phyloP scores from a whole-genome alignment of 768 basidiomycete species.

The Lactarius evosmus region DNA sequence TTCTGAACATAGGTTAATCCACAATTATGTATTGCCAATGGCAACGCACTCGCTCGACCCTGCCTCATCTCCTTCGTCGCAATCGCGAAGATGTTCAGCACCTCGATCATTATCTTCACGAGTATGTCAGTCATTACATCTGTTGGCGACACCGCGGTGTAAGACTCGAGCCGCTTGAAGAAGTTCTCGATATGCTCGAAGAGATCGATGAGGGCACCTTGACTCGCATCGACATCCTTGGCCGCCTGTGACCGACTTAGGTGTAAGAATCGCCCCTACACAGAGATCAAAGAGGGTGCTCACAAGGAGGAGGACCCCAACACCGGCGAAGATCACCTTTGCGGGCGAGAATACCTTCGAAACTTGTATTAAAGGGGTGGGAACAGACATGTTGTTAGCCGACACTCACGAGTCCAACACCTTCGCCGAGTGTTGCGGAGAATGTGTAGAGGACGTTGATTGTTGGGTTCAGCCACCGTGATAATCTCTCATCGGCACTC shows the following conservation, averaged over 20 bases:
- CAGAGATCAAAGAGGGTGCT: background rate
- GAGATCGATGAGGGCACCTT: background rate
- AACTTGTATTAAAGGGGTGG: background rate
- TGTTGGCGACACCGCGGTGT: background rate
- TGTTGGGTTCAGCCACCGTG: background rate
- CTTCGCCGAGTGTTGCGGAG: background rate
- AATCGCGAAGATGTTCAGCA: background rate
- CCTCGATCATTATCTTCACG: background rate
- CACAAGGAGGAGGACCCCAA: background rate
- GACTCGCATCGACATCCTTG: background rate
- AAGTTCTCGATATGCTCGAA: background rate
- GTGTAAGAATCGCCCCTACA: background rate
- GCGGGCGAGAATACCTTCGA: background rate
- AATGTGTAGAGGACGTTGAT: background rate
- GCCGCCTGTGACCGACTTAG: background rate
- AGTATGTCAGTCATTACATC: background rate
- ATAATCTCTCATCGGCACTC: background rate
- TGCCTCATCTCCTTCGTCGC: background rate
- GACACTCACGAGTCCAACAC: background rate
- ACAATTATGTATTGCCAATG: background rate
- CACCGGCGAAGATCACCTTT: background rate
- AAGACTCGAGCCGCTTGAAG: background rate
- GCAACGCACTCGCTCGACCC: background rate
- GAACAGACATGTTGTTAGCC: background rate
- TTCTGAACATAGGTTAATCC: background rate